Evolutionary conservation across 2,329 filamentous ascomycete genomes (phyloP), one percentile per base, ranked within the genome.

Genomic region (Decorospora gaudefroyi): DNA sequence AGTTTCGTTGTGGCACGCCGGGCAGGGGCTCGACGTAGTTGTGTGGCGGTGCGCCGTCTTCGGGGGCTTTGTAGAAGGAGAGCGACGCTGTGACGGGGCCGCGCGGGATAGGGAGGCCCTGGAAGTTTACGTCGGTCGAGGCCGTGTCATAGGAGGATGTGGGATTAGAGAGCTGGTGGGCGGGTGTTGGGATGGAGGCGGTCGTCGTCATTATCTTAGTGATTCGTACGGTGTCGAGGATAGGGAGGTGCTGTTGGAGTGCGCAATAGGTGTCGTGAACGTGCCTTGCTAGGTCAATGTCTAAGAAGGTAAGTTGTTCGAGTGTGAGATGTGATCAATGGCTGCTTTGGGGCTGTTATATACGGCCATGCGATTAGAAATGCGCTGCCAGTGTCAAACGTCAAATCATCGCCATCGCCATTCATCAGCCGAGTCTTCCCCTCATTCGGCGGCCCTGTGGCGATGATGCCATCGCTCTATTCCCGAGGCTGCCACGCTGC

Each of bases 1-100:
- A 87, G 77, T 95, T 95, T 53, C 78, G 78, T 61, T 82, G 78
- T 0, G 83, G 82, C 17, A 78, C 62, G 45, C 83, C 85, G 0
- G 85, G 81, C 0, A 81, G 82, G 6, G 73, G 67, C 52, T 88
- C 83, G 59, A 90, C 84, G 67, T 83, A 83, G 42, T 64, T 63
- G 47, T 64, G 47, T 17, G 62, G 61, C 26, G 60, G 56, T 2
- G 61, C 46, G n/a, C 61, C 59, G 25, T 63, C 61, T 27, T 59
- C 58, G 1, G 62, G 59, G 3, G 57, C 49, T 31, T 60, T 55
- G 35, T 65, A 66, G 42, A 64, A 66, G n/a, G 62, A 64, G 0
- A 66, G 48, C 0, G 51, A 34, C n/a, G 61, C 60, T 2, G 42
- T 60, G 0, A 62, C 60, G 13, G 61, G 47, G 13, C 62, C 62